Percentiles rank a stretch among this genome's conserved stretches.
Evolutionary conservation across 805 yeast species (phyloP).

Genomic region (Yarrowia divulgata): DNA sequence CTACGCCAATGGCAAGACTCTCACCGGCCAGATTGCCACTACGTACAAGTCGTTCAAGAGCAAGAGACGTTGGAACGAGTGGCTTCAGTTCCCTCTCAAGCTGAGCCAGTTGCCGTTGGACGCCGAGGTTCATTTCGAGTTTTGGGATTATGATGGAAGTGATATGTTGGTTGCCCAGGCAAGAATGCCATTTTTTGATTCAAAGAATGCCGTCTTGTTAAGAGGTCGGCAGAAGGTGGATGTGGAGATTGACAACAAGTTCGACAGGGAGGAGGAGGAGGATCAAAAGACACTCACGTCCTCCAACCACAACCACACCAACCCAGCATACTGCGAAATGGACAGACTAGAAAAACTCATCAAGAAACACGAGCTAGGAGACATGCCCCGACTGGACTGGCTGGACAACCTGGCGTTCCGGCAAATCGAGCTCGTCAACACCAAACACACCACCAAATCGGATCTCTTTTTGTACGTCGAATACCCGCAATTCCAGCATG

Average conservation of each 20-base stretch:
- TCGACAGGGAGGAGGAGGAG: not conserved
- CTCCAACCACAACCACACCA: no score
- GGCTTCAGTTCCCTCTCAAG: conserved; percentile 74
- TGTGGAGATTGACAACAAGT: not conserved
- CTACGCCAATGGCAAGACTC: conserved; percentile 55
- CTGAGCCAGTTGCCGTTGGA: conserved; percentile 73
- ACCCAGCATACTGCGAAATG: conserved; percentile 49
- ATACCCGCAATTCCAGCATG: conserved; percentile 64
- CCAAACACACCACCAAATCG: conserved; percentile 30
- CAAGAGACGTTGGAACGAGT: conserved; percentile 68
- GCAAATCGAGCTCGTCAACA: conserved; percentile 55
- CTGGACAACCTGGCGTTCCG: conserved; percentile 71
- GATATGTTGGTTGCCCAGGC: conserved; percentile 66
- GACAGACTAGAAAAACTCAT: conserved; percentile 61
- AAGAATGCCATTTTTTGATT: conserved; percentile 64
- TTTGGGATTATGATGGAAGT: conserved; percentile 74
- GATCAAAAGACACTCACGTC: no score
- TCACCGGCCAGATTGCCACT: conserved; percentile 60
- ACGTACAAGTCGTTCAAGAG: conserved; percentile 57
- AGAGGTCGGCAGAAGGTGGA: conserved; percentile 26
- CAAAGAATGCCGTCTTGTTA: conserved; percentile 47
- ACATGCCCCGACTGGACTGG: conserved; percentile 70
- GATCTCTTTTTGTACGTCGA: conserved; percentile 59
- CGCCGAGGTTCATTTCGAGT: conserved; percentile 63
- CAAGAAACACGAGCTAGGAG: conserved; percentile 73